Conservation (phyloP, 192 early-diverging fungal species). For the Rhizophagus sp. region DNA sequence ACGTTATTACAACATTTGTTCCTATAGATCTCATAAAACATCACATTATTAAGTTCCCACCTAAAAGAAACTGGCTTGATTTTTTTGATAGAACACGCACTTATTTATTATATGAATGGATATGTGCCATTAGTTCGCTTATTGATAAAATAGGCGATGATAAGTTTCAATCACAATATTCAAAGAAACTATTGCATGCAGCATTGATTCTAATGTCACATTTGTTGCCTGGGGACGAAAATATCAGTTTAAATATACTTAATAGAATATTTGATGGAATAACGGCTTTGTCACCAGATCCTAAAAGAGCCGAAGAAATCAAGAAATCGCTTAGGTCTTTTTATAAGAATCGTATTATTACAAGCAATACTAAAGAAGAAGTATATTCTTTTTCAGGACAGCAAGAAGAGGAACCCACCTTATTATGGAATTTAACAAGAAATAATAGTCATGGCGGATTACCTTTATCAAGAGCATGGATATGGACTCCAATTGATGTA, state of each 20-base stretch:
- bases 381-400: not conserved
- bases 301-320: not conserved
- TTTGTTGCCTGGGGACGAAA: constrained; percentile 24
- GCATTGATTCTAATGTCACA: not conserved
- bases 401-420: not conserved
- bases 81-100: constrained; percentile 10
- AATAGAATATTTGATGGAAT: constrained; percentile 1
- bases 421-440: constrained; percentile 1
- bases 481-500: constrained; percentile 24
- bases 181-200: not conserved
- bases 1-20: not conserved
- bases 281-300: not conserved
- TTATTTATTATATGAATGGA: constrained; percentile 30
- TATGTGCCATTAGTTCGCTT: not conserved
- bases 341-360: constrained; percentile 16
- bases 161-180: not conserved
- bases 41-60: not conserved
- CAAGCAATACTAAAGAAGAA: not conserved
- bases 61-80: constrained; percentile 17
- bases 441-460: not conserved
- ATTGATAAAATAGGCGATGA: not conserved
- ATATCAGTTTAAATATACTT: constrained; percentile 1
- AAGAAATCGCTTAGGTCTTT: constrained; percentile 10
- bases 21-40: not conserved
- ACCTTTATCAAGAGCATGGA: constrained; percentile 12